Percentiles rank a stretch among this genome's conserved stretches.
Evolutionary conservation across 345 rosid genomes (phyloP).

Genomic region (Hirschfeldia incana): DNA sequence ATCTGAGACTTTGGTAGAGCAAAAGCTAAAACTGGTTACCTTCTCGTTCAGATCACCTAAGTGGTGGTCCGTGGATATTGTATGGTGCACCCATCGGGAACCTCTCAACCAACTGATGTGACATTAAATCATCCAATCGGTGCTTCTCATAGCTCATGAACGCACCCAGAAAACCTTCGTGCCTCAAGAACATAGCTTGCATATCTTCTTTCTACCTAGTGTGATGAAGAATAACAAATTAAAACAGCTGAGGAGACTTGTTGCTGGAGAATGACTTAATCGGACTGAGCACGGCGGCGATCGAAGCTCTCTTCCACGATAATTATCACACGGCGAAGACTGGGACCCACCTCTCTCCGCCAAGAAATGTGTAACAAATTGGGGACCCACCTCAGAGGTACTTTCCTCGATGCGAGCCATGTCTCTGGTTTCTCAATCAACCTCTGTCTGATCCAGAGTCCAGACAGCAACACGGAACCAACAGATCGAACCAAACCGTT

Average conservation of each 20-base stretch:
- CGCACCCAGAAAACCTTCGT: slow-evolving; percentile 98
- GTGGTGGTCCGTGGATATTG: slow-evolving; percentile 95
- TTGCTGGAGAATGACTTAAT: too few relatives aligned
- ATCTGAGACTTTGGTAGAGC: neutral
- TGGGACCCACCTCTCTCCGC: too few relatives aligned
- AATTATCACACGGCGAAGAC: too few relatives aligned
- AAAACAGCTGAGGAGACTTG: neutral
- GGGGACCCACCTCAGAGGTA: too few relatives aligned
- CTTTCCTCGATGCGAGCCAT: too few relatives aligned
- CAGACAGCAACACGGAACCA: too few relatives aligned
- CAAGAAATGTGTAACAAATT: too few relatives aligned
- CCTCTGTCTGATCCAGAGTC: too few relatives aligned
- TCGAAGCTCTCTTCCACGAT: too few relatives aligned
- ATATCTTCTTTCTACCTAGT: slow-evolving; percentile 89
- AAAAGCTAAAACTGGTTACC: slow-evolving; percentile 49
- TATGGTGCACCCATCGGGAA: slow-evolving; percentile 99
- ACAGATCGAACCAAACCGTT: too few relatives aligned
- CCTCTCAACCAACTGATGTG: slow-evolving; percentile 98
- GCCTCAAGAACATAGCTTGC: slow-evolving; percentile 97
- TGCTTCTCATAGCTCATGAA: slow-evolving; percentile 99
- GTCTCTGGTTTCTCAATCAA: too few relatives aligned
- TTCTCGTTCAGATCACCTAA: slow-evolving; percentile 89
- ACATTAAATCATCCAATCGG: slow-evolving; percentile 96
- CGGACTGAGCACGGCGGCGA: too few relatives aligned
- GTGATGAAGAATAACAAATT: slow-evolving; percentile 17